Conservation (phyloP, 1,139 yeast genomes). For the Yamadazyma spencermartinsiae region DNA sequence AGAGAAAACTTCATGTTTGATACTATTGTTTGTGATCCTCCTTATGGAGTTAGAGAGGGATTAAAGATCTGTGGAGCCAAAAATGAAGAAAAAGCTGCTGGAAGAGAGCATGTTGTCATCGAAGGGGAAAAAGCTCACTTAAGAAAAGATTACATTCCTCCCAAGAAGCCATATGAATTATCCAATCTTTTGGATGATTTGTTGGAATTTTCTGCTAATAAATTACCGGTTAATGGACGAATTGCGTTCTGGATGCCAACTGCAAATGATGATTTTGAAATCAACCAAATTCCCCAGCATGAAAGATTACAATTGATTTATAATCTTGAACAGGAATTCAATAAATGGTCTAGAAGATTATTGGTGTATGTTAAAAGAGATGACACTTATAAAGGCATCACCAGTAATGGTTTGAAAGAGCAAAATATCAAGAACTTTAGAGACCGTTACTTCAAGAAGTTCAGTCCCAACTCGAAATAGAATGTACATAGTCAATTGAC, state of each 20-base stretch:
- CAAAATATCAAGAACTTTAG: slow-evolving; percentile 61
- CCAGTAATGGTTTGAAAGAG: slow-evolving; percentile 46
- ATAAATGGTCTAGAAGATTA: slow-evolving; percentile 88
- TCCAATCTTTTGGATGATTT: slow-evolving; percentile 76
- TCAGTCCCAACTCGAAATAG: slow-evolving; percentile 40
- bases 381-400: slow-evolving; percentile 54
- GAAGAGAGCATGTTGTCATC: slow-evolving; percentile 68
- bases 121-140: slow-evolving; percentile 79
- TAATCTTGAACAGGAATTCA: slow-evolving; percentile 82
- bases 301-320: slow-evolving; percentile 67
- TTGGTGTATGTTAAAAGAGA: slow-evolving; percentile 77
- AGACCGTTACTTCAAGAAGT: slow-evolving; percentile 75
- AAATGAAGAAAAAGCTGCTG: slow-evolving; percentile 54
- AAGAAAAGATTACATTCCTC: slow-evolving; percentile 83
- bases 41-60: slow-evolving; percentile 97
- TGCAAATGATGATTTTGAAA: slow-evolving; percentile 81
- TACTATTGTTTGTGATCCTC: slow-evolving; percentile 92
- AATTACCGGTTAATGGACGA: slow-evolving; percentile 74
- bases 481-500: neutral
- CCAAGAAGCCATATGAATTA: slow-evolving; percentile 87
- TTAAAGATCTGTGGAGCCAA: slow-evolving; percentile 88
- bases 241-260: slow-evolving; percentile 98
- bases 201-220: slow-evolving; percentile 65
- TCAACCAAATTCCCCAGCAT: slow-evolving; percentile 79
- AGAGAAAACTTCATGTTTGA: slow-evolving; percentile 65